Conservation (phyloP, 148 eudicot genomes). For the Dianthus caryophyllus region DNA sequence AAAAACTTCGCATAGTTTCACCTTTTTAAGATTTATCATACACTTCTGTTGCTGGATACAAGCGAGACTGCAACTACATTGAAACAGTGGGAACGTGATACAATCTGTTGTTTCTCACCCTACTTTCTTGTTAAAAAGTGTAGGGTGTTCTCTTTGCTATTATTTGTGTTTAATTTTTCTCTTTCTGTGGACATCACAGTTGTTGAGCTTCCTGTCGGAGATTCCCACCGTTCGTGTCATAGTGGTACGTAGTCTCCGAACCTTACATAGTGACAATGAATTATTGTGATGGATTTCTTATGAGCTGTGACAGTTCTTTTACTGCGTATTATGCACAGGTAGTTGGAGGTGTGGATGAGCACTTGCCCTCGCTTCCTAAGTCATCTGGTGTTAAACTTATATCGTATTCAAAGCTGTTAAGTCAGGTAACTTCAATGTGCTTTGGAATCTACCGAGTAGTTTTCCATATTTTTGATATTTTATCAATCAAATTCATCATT, state of each 20-base stretch:
- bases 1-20: too few species aligned
- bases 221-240: slow-evolving; percentile 67
- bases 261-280: not conserved
- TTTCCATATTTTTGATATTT: too few species aligned
- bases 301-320: not conserved
- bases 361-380: slow-evolving; percentile 80
- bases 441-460: not conserved
- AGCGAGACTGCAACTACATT: not conserved
- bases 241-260: slow-evolving; percentile 56
- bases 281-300: not conserved
- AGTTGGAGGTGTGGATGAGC: slow-evolving; percentile 80
- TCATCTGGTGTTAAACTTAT: slow-evolving; percentile 62
- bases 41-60: too few species aligned
- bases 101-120: not conserved
- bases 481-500: not conserved
- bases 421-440: slow-evolving; percentile 46
- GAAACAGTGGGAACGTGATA: not conserved
- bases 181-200: slow-evolving; percentile 26
- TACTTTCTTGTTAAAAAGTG: not conserved
- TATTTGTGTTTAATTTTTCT: slow-evolving; percentile 6
- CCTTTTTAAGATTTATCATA: too few species aligned
- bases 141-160: not conserved
- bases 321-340: slow-evolving; percentile 40
- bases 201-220: slow-evolving; percentile 80
- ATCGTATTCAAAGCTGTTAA: slow-evolving; percentile 60